Evolutionary conservation across 2,329 filamentous ascomycete genomes (phyloP), one percentile per base, ranked within the genome.

Genomic region (Amphichorda felina): DNA sequence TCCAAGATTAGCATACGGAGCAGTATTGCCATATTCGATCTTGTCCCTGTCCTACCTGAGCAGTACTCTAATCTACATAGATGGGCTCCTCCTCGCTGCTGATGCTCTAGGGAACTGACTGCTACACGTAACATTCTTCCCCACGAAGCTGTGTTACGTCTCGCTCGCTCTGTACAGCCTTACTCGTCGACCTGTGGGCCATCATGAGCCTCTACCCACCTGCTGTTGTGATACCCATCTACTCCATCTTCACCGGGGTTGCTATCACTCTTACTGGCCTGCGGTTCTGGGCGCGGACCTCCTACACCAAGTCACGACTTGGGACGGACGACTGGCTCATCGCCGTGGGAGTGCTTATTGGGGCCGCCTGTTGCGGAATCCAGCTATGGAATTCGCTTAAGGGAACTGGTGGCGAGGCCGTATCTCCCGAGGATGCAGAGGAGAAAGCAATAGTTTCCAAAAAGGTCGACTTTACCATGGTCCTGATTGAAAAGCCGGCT

Each of bases 131-230:
- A n/a, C n/a, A n/a, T n/a, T n/a, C n/a, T n/a, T n/a, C n/a, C n/a
- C n/a, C n/a, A n/a, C n/a, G n/a, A n/a, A n/a, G n/a, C n/a, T n/a
- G n/a, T n/a, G n/a, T n/a, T n/a, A n/a, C n/a, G n/a, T n/a, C n/a
- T n/a, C n/a, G n/a, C n/a, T n/a, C n/a, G n/a, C n/a, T n/a, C n/a
- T n/a, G n/a, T n/a, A n/a, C n/a, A n/a, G n/a, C n/a, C 37, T 47
- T 48, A 42, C 40, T 40, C 42, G 30, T 37, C 27, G 35, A 39
- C 37, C 40, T 45, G n/a, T n/a, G n/a, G n/a, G 22, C 13, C 18
- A 35, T 18, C 24, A 36, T 38, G 38, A 33, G 14, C 9, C 29
- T 13, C 8, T 40, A 40, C 25, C 38, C 38, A 9, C 34, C 28
- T 11, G 25, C 31, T 11, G 33, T 33, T 11, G 36, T 35, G 15